Conservation (phyloP, 2,329 filamentous ascomycete species). For the Fusarium fujikuroi region DNA sequence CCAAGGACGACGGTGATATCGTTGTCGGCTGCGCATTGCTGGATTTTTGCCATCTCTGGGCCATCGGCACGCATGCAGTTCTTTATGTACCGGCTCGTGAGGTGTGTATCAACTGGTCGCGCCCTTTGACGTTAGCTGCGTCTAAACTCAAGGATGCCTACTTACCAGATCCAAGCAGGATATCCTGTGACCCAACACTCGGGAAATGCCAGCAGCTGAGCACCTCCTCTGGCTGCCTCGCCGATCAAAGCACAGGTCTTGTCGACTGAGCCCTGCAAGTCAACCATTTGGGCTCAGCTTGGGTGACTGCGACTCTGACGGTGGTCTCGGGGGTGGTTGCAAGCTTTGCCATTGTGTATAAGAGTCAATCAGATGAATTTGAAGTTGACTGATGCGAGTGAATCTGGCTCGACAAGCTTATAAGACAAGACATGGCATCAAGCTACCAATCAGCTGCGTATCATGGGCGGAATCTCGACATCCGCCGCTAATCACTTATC, state of each 20-base stretch:
- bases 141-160: too few relatives aligned
- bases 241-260: constrained; percentile 27
- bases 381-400: accelerated
- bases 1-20: constrained; percentile 54
- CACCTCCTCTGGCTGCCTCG: constrained; percentile 52
- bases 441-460: neutral
- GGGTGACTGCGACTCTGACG: constrained; percentile 25
- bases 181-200: constrained; percentile 63
- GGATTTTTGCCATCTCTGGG: constrained; percentile 51
- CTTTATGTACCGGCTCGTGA: neutral
- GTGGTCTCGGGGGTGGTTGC: too few relatives aligned
- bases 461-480: neutral
- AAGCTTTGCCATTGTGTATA: neutral
- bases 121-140: neutral
- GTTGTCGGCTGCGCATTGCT: constrained; percentile 46
- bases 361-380: neutral
- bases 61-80: constrained; percentile 47
- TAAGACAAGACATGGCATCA: neutral
- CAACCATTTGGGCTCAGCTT: constrained; percentile 39
- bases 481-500: neutral
- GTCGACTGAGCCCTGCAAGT: constrained; percentile 26
- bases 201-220: constrained; percentile 64
- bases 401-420: neutral
- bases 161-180: constrained; percentile 17
- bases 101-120: neutral